Percentiles rank a stretch among this genome's conserved stretches.
phyloP scores from a whole-genome alignment of 106 monocot genomes.

The Dioscorea alata region DNA sequence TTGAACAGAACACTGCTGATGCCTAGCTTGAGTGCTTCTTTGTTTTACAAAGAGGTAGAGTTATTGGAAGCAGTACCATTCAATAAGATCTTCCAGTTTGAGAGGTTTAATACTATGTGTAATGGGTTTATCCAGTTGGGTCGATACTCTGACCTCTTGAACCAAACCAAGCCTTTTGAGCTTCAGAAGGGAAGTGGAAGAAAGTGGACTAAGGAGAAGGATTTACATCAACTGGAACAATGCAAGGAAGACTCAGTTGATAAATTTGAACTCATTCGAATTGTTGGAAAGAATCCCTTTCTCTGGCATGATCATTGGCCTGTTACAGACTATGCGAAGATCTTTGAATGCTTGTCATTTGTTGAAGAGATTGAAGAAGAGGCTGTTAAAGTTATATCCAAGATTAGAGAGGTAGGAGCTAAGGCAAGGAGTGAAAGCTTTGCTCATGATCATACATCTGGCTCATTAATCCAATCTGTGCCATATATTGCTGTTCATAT shows the following conservation, averaged over 20 bases:
- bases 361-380: conserved; percentile 71
- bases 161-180: conserved; percentile 43
- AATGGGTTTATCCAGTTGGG: conserved; percentile 56
- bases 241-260: conserved; percentile 29
- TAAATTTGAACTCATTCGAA: conserved; percentile 47
- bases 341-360: conserved; percentile 70
- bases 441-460: neutral
- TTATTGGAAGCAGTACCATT: conserved; percentile 65
- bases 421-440: conserved; percentile 10
- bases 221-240: conserved; percentile 59
- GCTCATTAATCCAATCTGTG: neutral
- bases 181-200: conserved; percentile 90
- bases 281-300: conserved; percentile 78
- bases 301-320: conserved; percentile 99
- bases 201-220: conserved; percentile 83
- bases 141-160: conserved; percentile 42
- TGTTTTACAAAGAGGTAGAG: conserved; percentile 86
- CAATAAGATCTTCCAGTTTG: conserved; percentile 71
- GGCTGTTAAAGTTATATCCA: conserved; percentile 54
- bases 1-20: conserved; percentile 83
- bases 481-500: conserved; percentile 90
- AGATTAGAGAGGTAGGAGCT: conserved; percentile 42
- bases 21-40: conserved; percentile 80
- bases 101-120: conserved; percentile 71
- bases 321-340: conserved; percentile 63